Base-by-base conservation (phyloP, 202 grass and related monocot species). In the Panicum virgatum region DNA sequence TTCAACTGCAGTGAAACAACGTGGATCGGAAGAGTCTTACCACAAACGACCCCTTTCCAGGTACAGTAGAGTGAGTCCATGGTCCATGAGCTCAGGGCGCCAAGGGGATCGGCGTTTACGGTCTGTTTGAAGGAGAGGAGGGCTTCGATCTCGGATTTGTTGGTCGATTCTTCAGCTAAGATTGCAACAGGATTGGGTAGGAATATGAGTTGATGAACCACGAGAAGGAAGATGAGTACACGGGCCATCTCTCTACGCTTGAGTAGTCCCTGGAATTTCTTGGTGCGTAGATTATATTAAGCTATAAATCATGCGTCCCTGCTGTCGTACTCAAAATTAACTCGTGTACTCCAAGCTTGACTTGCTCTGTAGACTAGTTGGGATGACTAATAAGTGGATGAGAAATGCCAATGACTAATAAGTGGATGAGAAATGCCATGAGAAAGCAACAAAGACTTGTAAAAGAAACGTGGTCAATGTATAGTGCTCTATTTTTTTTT, bases 71-170 rank as follows among this genome's bases (percentile, higher is more conserved):
- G 0, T 1, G 36, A 1, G 3, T 68, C 63, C 0, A 8, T 9
- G 0, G 1, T 2, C 83, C 75, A 85, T 4, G 75, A 44, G 10
- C 0, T 0, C 57, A 85, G 13, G 25, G 20, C 45, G 0, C 3
- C 32, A 0, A 0, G 2, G 1, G 74, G 74, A 25, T 85, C 75
- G 0, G 0, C 12, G 23, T 16, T 0, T 34, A 73, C 10, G 36
- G 18, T 11, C 0, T 0, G 0, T 75, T 85, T 73, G 75, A 85
- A 85, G 34, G n/a, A 42, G 25, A 79, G 34, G 23, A 85, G 75
- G 9, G 75, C 32, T 7, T 85, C 83, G 23, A 79, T 18, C 66
- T 63, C 75, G 0, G 53, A 77, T 6, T 1, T 3, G 9, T 82
- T 77, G 19, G 34, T 14, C 3, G 54, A 70, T 44, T 45, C 3